Conservation (phyloP, 306 rosid genomes). For the Citrullus colocynthis region DNA sequence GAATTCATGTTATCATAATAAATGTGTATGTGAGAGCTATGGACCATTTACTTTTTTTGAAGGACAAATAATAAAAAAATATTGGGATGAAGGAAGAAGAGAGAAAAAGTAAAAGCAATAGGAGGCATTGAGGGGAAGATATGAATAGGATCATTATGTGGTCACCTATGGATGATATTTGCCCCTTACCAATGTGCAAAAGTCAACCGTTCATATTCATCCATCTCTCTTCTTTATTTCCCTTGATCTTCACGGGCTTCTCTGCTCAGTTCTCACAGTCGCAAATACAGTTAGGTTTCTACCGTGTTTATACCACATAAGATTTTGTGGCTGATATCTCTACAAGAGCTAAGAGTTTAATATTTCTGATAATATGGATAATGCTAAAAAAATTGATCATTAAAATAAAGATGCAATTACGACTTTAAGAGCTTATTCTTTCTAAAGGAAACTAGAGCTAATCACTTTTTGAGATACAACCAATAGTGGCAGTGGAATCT, state of each 20-base stretch:
- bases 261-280: not conserved
- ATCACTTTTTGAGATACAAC: not conserved
- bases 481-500: not conserved
- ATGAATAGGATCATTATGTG: not conserved
- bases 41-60: not conserved
- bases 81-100: not conserved
- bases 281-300: constrained; percentile 3
- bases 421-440: not conserved
- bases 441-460: not conserved
- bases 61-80: not conserved
- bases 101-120: not conserved
- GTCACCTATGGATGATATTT: not conserved
- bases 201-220: not conserved
- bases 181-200: not conserved
- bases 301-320: not conserved
- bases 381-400: not conserved
- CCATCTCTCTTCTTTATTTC: not conserved
- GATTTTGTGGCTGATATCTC: not conserved
- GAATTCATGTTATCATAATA: not conserved
- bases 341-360: not conserved
- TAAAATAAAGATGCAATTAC: not conserved
- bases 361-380: not conserved
- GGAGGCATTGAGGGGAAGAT: not conserved
- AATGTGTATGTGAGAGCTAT: not conserved
- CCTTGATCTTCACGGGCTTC: constrained; percentile 14